Evolutionary conservation across 139 green algal genomes (phyloP).

Genomic region (Choricystis sp.): DNA sequence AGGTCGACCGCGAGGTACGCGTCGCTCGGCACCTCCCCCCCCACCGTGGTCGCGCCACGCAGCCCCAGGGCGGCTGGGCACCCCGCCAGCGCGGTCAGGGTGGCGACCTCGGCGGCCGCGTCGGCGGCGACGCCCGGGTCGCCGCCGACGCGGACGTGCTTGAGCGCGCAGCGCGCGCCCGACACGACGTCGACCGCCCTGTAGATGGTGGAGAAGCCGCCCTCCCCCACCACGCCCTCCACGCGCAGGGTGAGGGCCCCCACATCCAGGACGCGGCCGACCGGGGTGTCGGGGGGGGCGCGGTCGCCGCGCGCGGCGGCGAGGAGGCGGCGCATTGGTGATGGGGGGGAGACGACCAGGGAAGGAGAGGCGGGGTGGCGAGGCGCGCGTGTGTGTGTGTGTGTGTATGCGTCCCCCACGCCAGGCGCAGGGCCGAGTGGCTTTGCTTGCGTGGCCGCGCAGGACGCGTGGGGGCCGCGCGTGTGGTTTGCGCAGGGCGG

Average conservation of each 20-base stretch:
- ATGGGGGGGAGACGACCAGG: too few relatives aligned
- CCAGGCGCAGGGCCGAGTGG: too few relatives aligned
- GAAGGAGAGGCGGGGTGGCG: too few relatives aligned
- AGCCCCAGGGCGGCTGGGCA: conserved; percentile 43
- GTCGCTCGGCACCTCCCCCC: conserved; percentile 30
- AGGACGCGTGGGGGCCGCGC: too few relatives aligned
- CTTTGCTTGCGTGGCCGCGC: too few relatives aligned
- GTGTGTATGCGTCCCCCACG: too few relatives aligned
- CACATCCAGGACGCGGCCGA: conserved; percentile 5
- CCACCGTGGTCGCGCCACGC: conserved; percentile 37
- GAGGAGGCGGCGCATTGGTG: not conserved
- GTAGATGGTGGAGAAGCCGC: conserved; percentile 58
- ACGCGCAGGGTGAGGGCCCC: conserved; percentile 18
- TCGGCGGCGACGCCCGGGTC: conserved; percentile 11
- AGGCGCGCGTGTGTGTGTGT: too few relatives aligned
- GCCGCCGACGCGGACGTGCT: conserved; percentile 49
- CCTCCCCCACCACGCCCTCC: conserved; percentile 33
- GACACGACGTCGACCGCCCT: conserved; percentile 19
- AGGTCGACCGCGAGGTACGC: conserved; percentile 66
- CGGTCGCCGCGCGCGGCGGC: too few relatives aligned
- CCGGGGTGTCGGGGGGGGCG: too few relatives aligned
- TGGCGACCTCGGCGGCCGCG: not conserved
- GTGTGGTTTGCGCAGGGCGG: too few relatives aligned
- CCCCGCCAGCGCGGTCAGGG: not conserved
- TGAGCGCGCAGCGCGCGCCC: conserved; percentile 39